Evolutionary conservation across 2,329 filamentous ascomycete genomes (phyloP).

Genomic region (Coleophoma eucalyptorum): DNA sequence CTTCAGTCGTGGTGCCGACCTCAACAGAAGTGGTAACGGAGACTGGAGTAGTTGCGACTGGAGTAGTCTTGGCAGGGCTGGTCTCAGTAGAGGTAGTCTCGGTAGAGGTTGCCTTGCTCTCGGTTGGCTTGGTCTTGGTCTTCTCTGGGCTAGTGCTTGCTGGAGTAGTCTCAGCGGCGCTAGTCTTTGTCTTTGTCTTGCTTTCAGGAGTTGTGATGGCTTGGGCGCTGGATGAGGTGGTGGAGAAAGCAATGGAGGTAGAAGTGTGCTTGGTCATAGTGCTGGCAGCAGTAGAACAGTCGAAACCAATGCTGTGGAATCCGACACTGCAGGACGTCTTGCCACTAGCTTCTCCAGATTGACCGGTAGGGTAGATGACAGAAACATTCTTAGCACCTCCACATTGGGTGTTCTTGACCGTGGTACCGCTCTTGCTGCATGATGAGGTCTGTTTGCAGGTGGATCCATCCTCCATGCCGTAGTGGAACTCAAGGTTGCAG

Average conservation of each 20-base stretch:
- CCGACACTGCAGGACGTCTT: constrained; percentile 64
- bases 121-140: constrained; percentile 6
- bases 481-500: constrained; percentile 79
- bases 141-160: constrained; percentile 8
- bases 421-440: constrained; percentile 65
- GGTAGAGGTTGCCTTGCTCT: not conserved
- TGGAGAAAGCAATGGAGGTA: constrained; percentile 7
- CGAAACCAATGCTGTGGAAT: constrained; percentile 71
- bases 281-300: constrained; percentile 48
- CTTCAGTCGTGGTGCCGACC: constrained; percentile 4
- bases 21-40: constrained; percentile 10
- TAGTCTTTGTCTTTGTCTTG: not conserved
- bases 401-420: constrained; percentile 81
- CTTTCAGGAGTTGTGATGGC: not conserved
- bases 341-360: constrained; percentile 34
- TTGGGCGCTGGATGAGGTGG: constrained; percentile 7
- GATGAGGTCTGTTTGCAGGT: constrained; percentile 73
- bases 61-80: constrained; percentile 2
- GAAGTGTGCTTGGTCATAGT: constrained; percentile 1
- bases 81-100: not conserved
- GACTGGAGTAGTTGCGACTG: constrained; percentile 8
- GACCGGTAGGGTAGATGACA: constrained; percentile 55
- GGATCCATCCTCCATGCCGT: constrained; percentile 78
- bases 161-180: not conserved
- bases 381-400: constrained; percentile 83